A percentile compares a stretch with the other conserved stretches of the same genome.
Evolutionary conservation across 169 alveolate genomes (phyloP).

Genomic region (Cryptosporidium meleagridis): DNA sequence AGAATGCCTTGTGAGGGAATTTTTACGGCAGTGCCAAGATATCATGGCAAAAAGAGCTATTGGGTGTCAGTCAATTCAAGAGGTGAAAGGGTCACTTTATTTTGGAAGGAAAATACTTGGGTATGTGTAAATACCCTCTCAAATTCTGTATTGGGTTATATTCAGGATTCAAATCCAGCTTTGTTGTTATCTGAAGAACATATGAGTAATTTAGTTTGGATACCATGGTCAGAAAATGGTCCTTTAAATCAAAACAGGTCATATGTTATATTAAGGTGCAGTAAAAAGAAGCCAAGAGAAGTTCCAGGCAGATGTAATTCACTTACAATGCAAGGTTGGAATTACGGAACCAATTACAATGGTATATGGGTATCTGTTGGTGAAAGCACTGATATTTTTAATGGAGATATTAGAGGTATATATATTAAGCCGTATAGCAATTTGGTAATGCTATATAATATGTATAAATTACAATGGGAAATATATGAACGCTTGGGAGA

Average conservation of each 20-base stretch:
- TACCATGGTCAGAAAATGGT: conserved; percentile 43
- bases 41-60: conserved; percentile 33
- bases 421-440: conserved; percentile 61
- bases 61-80: conserved; percentile 47
- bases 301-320: conserved; percentile 30
- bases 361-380: conserved; percentile 69
- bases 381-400: conserved; percentile 24
- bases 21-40: conserved; percentile 53
- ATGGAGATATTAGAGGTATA: conserved; percentile 40
- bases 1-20: conserved; percentile 65
- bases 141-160: conserved; percentile 54
- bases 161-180: conserved; percentile 60
- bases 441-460: conserved; percentile 36
- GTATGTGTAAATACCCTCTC: conserved; percentile 31
- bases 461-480: conserved; percentile 65
- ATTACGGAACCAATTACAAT: conserved; percentile 43
- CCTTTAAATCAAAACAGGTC: conserved; percentile 7
- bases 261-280: conserved; percentile 5
- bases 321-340: conserved; percentile 67
- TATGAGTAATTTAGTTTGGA: conserved; percentile 34
- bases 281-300: not conserved
- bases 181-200: not conserved
- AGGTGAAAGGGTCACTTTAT: conserved; percentile 40
- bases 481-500: conserved; percentile 39
- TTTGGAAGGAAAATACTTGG: conserved; percentile 71